Base-by-base conservation (phyloP, 257 asterid species). In the Striga asiatica region DNA sequence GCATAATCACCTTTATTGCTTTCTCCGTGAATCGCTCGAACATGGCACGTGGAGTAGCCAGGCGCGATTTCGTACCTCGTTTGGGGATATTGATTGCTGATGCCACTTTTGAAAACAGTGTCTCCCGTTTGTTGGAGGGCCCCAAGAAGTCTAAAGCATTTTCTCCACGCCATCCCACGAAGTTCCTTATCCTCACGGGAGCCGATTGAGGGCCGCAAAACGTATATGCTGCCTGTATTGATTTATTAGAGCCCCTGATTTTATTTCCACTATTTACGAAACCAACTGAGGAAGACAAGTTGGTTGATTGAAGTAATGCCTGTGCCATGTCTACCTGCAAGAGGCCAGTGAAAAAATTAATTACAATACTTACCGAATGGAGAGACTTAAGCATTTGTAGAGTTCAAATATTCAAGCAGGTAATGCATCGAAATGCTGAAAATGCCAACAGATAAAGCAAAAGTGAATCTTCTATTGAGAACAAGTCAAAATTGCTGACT, bases 21-120 rank as follows among this genome's bases (percentile, higher is more conserved):
- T 91, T 91, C 62, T 91, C 98, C 0, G 98, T 91, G 66, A 91
- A 91, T 45, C 98, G 95, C 74, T 91, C 98, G 68, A 91, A 91
- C 98, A 91, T 91, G 62, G 96, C 95, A 45, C 77, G 80, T 32
- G 95, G 94, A 10, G n/a, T n/a, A n/a, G 60, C 78, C 60, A 73
- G 56, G 23, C 92, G 75, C 29, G 70, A 60, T 41, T 72, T 76
- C 38, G 59, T 77, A 46, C 81, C 81, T 48, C 71, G 72, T 66
- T 81, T 78, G 28, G 70, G 62, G 41, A 58, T 58, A 20, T 75
- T 50, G 23, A 76, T 50, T 28, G 39, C 64, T 50, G 77, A 71
- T 3, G 89, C 87, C 50, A 84, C 94, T 73, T 73, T 84, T 20
- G 93, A 81, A 57, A 80, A 92, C 38, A 87, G 81, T 6, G 82